Base-by-base conservation (phyloP, 768 basidiomycete genomes). In the Lactarius tabidus region DNA sequence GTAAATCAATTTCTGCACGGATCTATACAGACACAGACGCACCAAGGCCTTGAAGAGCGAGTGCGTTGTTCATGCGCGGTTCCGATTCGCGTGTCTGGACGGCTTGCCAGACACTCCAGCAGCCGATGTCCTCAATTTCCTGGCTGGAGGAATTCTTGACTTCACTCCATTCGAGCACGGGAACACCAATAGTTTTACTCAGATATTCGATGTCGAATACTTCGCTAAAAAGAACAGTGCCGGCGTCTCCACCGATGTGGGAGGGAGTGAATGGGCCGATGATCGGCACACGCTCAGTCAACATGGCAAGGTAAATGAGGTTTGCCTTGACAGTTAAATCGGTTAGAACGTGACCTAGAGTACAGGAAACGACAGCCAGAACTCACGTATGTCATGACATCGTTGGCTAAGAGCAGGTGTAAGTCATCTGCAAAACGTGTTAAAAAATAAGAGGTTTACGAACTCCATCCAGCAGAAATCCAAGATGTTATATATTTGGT, bases 391-490 rank as follows among this genome's bases (percentile, higher is more conserved):
- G 88, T 88, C 84, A 89, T 88, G 35, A 89, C 86, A 75, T 90
- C 88, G 78, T 90, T 90, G 8, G 88, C 88, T 90, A 17, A 26
- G 57, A 18, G 39, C 29, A 26, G 43, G 17, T 7, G 31, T 35
- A 31, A 45, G 20, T 26, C n/a, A 8, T 29, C 35, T 38, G 20
- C 20, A 53, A 55, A 15, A 62, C 31, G 17, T 31, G 20, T 55
- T 51, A 41, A 23, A 53, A 18, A 5, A 48, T 18, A 23, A 26
- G 59, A 36, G 41, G 7, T n/a, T 31, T 23, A 72, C 76, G 59
- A 33, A 77, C 76, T 89, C 89, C 89, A 91, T 45, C 89, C 89
- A n/a, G 88, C 87, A 41, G 85, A 84, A 45, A 85, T 78, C 87
- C 87, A 91, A 17, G 87, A 87, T 1, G 88, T 86, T 64, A 91